These are phyloP conservation scores for Suillus variegatus DNA, from an alignment of 768 basidiomycete species.

Conservation along the genomic window DNA sequence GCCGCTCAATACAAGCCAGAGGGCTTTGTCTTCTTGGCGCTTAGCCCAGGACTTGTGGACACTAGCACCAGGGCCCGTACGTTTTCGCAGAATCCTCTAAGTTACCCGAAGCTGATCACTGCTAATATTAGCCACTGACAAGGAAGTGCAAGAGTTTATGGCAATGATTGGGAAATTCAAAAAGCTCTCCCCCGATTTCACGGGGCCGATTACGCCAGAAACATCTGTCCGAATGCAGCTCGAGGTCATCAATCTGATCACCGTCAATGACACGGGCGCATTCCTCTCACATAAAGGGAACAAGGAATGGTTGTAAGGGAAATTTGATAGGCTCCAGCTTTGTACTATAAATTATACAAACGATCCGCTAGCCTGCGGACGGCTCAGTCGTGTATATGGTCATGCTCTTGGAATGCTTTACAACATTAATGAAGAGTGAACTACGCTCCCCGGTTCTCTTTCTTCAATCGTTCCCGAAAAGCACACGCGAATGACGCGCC, in stretches of 20 bases:
- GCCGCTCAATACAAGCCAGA: slow-evolving; percentile 32
- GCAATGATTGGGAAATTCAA: slow-evolving; percentile 16
- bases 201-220: slow-evolving; percentile 20
- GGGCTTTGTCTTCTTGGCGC: slow-evolving; percentile 36
- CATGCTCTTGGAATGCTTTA: too few species aligned
- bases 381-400: too few species aligned
- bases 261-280: slow-evolving; percentile 16
- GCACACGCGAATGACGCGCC: too few species aligned
- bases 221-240: slow-evolving; percentile 19
- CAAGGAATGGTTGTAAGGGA: slow-evolving; percentile 23
- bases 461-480: too few species aligned
- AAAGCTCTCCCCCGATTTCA: slow-evolving; percentile 14
- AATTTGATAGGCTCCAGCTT: not conserved
- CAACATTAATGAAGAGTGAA: too few species aligned
- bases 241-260: slow-evolving; percentile 16
- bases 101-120: not conserved
- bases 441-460: too few species aligned
- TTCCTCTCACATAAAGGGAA: slow-evolving; percentile 27
- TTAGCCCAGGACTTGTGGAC: slow-evolving; percentile 41
- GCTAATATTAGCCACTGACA: slow-evolving; percentile 10
- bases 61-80: slow-evolving; percentile 1
- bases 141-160: slow-evolving; percentile 8
- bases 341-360: not conserved
- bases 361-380: too few species aligned
- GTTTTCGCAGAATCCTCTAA: not conserved